phyloP scores from a whole-genome alignment of 1,139 yeast species.

The Pichia sp. region DNA sequence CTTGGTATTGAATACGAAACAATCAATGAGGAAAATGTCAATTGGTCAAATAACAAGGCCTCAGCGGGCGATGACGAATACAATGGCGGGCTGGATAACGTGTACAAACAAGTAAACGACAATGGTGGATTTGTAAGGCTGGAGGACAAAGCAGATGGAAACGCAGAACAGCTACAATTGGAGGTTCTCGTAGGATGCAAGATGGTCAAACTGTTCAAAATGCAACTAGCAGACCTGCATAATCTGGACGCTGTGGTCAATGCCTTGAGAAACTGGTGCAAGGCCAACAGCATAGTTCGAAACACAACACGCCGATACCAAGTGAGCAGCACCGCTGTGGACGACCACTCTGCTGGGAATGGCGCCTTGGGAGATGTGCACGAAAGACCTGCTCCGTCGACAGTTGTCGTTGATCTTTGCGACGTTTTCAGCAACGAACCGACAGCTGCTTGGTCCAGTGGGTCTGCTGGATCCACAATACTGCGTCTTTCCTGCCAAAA shows the following conservation, averaged over 20 bases:
- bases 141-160: neutral
- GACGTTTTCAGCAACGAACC: neutral
- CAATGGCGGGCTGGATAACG: neutral
- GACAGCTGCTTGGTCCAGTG: neutral
- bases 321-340: too few relatives aligned
- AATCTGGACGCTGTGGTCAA: constrained; percentile 16
- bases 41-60: constrained; percentile 6
- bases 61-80: neutral
- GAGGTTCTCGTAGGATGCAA: constrained; percentile 23
- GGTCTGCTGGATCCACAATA: too few relatives aligned
- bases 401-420: neutral
- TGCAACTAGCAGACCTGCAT: constrained; percentile 19
- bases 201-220: constrained; percentile 22
- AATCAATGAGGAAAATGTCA: constrained; percentile 15
- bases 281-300: constrained; percentile 7
- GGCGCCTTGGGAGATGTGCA: too few relatives aligned
- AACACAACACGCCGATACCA: neutral
- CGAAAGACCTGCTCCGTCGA: neutral
- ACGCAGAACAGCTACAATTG: neutral
- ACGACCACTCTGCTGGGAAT: too few relatives aligned
- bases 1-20: constrained; percentile 21
- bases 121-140: neutral
- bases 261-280: constrained; percentile 23
- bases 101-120: neutral
- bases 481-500: neutral